Conservation (phyloP, 345 rosid genomes). For the Salix arbutifolia region DNA sequence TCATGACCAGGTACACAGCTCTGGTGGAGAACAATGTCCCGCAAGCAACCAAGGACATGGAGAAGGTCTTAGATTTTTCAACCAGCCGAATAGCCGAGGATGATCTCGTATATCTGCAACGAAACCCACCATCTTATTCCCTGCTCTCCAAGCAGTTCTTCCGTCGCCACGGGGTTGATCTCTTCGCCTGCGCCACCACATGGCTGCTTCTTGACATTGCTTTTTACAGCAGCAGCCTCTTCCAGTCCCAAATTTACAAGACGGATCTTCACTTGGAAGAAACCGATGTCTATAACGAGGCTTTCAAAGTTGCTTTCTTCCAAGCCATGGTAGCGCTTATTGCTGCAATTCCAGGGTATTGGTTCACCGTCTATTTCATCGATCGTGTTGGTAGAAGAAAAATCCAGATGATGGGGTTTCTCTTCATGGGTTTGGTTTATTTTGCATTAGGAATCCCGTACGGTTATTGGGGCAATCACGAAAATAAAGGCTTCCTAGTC, state of each 20-base stretch:
- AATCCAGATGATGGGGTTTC: conserved; percentile 64
- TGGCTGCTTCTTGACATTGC: conserved; percentile 72
- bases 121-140: conserved; percentile 29
- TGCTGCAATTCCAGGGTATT: conserved; percentile 72
- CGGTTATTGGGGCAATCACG: conserved; percentile 25
- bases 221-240: conserved; percentile 63
- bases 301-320: conserved; percentile 38
- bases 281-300: conserved; percentile 35
- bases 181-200: conserved; percentile 47
- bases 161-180: conserved; percentile 58
- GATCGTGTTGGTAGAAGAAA: conserved; percentile 57
- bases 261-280: background rate
- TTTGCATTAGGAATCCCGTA: conserved; percentile 47
- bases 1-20: conserved; percentile 55
- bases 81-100: conserved; percentile 46
- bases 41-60: conserved; percentile 73
- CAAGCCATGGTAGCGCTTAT: conserved; percentile 43
- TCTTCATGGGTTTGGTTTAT: conserved; percentile 55
- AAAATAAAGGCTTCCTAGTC: conserved; percentile 35
- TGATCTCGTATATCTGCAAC: conserved; percentile 8
- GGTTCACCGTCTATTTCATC: conserved; percentile 54
- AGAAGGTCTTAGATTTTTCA: conserved; percentile 49
- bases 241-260: conserved; percentile 50
- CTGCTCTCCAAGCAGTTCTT: conserved; percentile 59
- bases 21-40: conserved; percentile 55